Percentiles rank a stretch among this genome's conserved stretches.
These are phyloP conservation scores for Artemisia annua DNA, from an alignment of 129 eudicot genomes.

Conservation along the genomic window DNA sequence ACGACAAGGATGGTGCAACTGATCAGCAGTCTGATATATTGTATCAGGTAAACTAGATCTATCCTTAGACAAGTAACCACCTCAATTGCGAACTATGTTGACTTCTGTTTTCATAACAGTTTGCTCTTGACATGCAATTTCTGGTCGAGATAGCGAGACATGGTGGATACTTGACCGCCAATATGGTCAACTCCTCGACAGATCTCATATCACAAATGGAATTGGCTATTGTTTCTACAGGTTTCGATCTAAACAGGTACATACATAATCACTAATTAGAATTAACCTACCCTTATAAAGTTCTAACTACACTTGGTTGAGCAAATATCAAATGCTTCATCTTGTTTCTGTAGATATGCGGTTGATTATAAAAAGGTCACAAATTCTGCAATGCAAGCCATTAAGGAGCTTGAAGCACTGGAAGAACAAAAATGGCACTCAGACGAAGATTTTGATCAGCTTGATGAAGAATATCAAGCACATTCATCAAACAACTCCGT, in stretches of 20 bases:
- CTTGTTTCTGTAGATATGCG: slow-evolving; percentile 29
- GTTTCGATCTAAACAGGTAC: slow-evolving; percentile 53
- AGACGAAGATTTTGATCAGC: slow-evolving; percentile 29
- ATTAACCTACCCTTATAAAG: not conserved
- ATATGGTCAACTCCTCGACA: slow-evolving; percentile 28
- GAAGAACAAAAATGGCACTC: slow-evolving; percentile 32
- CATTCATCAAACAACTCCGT: slow-evolving; percentile 24
- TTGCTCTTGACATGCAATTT: slow-evolving; percentile 56
- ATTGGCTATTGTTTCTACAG: slow-evolving; percentile 40
- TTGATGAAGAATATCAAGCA: slow-evolving; percentile 31
- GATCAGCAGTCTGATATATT: slow-evolving; percentile 36
- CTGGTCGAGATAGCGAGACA: slow-evolving; percentile 67
- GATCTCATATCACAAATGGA: slow-evolving; percentile 46
- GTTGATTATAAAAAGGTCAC: slow-evolving; percentile 46
- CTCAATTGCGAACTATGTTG: not conserved
- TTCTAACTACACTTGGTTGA: not conserved
- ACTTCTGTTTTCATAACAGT: slow-evolving; percentile 34
- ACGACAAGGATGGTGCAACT: slow-evolving; percentile 20
- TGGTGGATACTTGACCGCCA: slow-evolving; percentile 57
- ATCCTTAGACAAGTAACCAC: no score
- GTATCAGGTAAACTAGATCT: slow-evolving; percentile 50
- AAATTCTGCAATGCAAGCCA: slow-evolving; percentile 43
- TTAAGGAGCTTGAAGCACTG: slow-evolving; percentile 46
- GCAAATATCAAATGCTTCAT: not conserved
- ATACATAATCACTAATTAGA: not conserved